Evolutionary conservation across 1,139 yeast species (phyloP).

Genomic region (Yamadazyma friedrichii): DNA sequence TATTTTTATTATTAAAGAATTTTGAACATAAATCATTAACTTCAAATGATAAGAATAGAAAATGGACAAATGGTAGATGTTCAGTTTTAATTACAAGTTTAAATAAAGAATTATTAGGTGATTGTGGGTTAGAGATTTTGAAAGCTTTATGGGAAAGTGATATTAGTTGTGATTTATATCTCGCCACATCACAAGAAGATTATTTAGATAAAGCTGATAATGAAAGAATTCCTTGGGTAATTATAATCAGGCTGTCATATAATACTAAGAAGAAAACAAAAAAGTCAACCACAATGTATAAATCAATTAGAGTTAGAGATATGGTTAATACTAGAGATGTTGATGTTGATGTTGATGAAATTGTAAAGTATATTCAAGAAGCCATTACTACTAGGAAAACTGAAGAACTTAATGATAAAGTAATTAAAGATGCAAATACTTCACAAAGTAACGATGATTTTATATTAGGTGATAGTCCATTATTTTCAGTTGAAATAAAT

Average conservation of each 20-base stretch:
- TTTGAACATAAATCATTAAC: conserved; percentile 19
- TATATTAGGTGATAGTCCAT: conserved; percentile 24
- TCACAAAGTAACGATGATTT: conserved; percentile 12
- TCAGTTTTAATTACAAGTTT: conserved; percentile 78
- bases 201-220: conserved; percentile 58
- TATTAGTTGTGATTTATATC: conserved; percentile 66
- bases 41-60: conserved; percentile 20
- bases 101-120: conserved; percentile 49
- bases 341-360: conserved; percentile 70
- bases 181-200: conserved; percentile 60
- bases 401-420: conserved; percentile 7
- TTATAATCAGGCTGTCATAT: conserved; percentile 62
- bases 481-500: conserved; percentile 40
- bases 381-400: conserved; percentile 38
- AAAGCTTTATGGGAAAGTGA: conserved; percentile 67
- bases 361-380: conserved; percentile 46
- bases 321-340: conserved; percentile 57
- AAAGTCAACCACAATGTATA: conserved; percentile 39
- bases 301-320: conserved; percentile 72
- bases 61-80: conserved; percentile 53
- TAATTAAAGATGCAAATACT: conserved; percentile 1
- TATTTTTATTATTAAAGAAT: conserved; percentile 45
- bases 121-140: conserved; percentile 62
- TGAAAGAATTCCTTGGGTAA: conserved; percentile 75
- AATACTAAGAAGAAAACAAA: conserved; percentile 38